Percentiles rank a stretch among this genome's conserved stretches.
Conservation (phyloP, 23 red algal genomes). For the Gracilaria gracilis region DNA sequence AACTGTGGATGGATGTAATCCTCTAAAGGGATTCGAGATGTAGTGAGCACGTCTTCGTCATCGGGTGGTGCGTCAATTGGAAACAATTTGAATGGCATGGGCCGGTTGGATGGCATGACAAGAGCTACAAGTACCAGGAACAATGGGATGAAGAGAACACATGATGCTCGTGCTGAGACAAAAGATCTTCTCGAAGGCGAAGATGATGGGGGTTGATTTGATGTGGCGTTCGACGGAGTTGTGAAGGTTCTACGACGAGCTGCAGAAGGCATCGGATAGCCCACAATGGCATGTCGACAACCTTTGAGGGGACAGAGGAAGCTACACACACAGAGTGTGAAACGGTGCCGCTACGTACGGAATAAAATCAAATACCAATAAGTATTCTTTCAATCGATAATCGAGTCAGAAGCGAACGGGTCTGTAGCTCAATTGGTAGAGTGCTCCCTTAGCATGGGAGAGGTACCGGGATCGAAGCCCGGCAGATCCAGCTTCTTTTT, state of each 20-base stretch:
- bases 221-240: background rate
- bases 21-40: background rate
- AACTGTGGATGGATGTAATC: conserved; percentile 31
- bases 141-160: background rate
- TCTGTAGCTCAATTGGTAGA: conserved; percentile 92
- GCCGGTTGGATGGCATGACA: background rate
- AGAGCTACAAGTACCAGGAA: background rate
- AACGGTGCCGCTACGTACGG: too few species aligned
- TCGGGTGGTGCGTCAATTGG: background rate
- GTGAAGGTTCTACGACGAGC: background rate
- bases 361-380: background rate
- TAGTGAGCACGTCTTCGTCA: conserved; percentile 26
- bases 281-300: background rate
- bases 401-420: background rate
- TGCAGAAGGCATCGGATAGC: background rate
- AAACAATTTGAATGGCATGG: background rate
- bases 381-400: background rate
- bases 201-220: background rate
- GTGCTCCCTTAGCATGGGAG: conserved; percentile 88
- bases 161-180: background rate
- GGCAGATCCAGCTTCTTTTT: conserved; percentile 55
- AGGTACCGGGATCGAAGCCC: conserved; percentile 91
- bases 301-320: too few species aligned
- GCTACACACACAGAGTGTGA: background rate
- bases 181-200: background rate